Evolutionary conservation across 345 rosid genomes (phyloP).

Genomic region (Excoecaria cochinchinensis): DNA sequence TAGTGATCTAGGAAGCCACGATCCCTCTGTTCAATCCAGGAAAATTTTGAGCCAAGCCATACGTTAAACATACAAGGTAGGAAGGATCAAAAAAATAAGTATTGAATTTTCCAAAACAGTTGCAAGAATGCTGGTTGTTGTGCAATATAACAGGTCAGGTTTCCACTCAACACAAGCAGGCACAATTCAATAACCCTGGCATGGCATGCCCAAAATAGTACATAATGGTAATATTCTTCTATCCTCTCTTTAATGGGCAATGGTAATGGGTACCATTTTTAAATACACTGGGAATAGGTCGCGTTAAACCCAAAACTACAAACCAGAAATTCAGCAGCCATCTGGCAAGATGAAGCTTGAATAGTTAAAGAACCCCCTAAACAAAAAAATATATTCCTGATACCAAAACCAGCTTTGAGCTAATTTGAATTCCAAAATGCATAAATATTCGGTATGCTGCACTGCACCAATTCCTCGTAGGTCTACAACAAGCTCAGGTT

Average conservation of each 20-base stretch:
- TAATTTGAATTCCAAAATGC: background rate
- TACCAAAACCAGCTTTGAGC: background rate
- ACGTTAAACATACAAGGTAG: conserved; percentile 9
- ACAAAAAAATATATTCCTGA: background rate
- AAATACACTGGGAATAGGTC: background rate
- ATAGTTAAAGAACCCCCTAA: background rate
- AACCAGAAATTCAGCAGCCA: background rate
- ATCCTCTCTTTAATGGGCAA: background rate
- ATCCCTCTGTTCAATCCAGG: conserved; percentile 43
- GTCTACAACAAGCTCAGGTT: background rate
- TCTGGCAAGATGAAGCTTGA: background rate
- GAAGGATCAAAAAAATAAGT: background rate
- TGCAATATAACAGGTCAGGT: background rate
- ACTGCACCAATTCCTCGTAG: no score
- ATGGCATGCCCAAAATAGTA: background rate
- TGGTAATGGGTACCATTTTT: background rate
- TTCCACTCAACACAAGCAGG: background rate
- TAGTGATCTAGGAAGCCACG: conserved; percentile 75
- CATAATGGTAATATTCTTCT: background rate
- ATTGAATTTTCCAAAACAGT: background rate
- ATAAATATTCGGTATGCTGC: background rate
- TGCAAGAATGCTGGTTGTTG: background rate
- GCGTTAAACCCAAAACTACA: background rate
- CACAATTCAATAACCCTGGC: background rate
- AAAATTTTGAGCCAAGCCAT: conserved; percentile 3